phyloP scores from a whole-genome alignment of 116 monocot species.

The Cymodocea nodosa region DNA sequence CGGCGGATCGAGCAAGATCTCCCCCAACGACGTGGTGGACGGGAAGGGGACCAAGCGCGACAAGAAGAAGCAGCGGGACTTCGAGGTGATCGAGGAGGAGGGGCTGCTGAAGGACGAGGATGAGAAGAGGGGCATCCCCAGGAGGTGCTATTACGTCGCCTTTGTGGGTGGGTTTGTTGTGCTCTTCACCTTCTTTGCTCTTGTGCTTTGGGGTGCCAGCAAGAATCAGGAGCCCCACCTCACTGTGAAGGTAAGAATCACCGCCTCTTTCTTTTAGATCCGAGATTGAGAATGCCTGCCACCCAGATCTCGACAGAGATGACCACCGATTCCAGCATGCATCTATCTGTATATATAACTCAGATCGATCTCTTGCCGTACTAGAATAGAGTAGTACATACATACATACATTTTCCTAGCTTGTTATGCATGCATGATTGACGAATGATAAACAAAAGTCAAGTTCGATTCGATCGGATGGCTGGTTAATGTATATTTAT shows the following conservation, averaged over 20 bases:
- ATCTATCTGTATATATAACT: too few species aligned
- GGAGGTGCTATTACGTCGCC: slow-evolving; percentile 26
- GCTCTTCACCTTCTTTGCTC: slow-evolving; percentile 52
- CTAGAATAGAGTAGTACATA: too few species aligned
- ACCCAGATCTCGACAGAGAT: too few species aligned
- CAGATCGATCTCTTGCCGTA: too few species aligned
- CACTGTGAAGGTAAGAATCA: slow-evolving; percentile 32
- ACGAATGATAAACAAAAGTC: too few species aligned
- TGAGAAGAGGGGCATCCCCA: slow-evolving; percentile 10
- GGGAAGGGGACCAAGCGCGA: not conserved
- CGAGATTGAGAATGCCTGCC: too few species aligned
- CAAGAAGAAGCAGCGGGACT: slow-evolving; percentile 18
- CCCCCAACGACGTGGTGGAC: slow-evolving; percentile 21
- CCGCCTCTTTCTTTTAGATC: too few species aligned
- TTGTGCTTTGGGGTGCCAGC: slow-evolving; percentile 56
- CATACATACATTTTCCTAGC: too few species aligned
- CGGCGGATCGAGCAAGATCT: slow-evolving; percentile 21
- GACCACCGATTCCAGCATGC: too few species aligned
- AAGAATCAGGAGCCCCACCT: slow-evolving; percentile 41
- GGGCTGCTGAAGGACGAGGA: slow-evolving; percentile 33
- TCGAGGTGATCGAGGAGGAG: slow-evolving; percentile 45
- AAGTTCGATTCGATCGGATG: too few species aligned
- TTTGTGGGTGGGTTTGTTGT: slow-evolving; percentile 43
- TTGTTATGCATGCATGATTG: too few species aligned
- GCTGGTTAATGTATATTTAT: too few species aligned